These are phyloP conservation scores for Paramecium bursaria DNA, from an alignment of 73 alveolate species.

Conservation along the genomic window DNA sequence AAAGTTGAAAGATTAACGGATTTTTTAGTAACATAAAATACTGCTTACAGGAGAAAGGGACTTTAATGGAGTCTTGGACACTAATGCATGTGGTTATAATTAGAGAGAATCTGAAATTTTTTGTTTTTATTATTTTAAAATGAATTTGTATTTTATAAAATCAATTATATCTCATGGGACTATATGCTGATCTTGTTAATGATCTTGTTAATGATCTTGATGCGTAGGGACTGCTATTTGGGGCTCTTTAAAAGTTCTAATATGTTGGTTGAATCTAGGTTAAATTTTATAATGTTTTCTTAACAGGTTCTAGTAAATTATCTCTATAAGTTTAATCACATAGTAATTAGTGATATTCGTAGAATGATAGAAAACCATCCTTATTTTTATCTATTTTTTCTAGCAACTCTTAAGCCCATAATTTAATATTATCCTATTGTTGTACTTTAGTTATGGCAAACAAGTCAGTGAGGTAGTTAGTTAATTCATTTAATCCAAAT, in stretches of 20 bases:
- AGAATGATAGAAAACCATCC: slow-evolving; percentile 46
- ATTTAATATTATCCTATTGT: background rate
- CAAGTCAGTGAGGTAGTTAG: background rate
- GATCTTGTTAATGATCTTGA: no score
- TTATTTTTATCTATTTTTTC: slow-evolving; percentile 35
- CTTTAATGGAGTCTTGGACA: slow-evolving; percentile 31
- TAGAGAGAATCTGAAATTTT: slow-evolving; percentile 42
- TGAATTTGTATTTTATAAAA: no score
- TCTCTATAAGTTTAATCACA: slow-evolving; percentile 6
- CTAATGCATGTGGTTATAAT: slow-evolving; percentile 13
- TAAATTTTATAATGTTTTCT: no score
- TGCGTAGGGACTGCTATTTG: no score
- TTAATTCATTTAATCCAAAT: slow-evolving; percentile 11
- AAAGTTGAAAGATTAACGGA: background rate
- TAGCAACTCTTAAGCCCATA: slow-evolving; percentile 25
- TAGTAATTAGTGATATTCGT: slow-evolving; percentile 12
- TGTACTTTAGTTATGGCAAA: background rate
- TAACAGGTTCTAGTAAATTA: slow-evolving; percentile 27
- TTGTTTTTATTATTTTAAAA: no score
- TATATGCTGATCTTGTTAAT: no score
- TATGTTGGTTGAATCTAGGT: no score
- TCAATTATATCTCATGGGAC: no score
- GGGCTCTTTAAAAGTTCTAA: no score
- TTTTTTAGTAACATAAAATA: background rate
- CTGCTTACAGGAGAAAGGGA: background rate